These are phyloP conservation scores for Linderina pennispora DNA, from an alignment of 192 early-diverging fungal species.

Conservation along the genomic window DNA sequence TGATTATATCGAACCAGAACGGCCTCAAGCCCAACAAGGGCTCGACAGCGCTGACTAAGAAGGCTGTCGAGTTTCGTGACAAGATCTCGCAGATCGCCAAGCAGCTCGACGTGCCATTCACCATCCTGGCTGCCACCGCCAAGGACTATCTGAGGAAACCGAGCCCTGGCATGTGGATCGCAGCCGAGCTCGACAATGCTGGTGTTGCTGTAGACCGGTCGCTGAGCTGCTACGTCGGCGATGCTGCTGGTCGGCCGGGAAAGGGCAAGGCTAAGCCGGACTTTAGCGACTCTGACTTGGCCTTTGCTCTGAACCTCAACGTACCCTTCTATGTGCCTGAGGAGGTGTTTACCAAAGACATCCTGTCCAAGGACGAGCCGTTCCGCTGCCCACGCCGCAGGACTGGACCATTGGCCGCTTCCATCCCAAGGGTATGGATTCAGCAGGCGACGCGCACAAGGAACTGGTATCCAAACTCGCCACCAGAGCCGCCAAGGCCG, in stretches of 20 bases:
- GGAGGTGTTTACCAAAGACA: constrained; percentile 58
- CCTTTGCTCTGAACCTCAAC: constrained; percentile 71
- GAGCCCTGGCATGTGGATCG: constrained; percentile 34
- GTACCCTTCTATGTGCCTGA: constrained; percentile 81
- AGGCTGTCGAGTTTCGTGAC: constrained; percentile 33
- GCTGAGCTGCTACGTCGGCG: constrained; percentile 81
- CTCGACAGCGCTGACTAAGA: constrained; percentile 9
- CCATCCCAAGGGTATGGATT: constrained; percentile 1
- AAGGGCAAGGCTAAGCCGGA: constrained; percentile 68
- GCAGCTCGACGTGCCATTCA: constrained; percentile 65
- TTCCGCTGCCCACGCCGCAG: constrained; percentile 17
- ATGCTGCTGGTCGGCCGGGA: constrained; percentile 78
- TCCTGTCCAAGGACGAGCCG: constrained; percentile 11
- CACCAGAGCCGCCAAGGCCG: constrained; percentile 16
- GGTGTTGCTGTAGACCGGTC: constrained; percentile 43
- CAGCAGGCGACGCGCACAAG: not conserved
- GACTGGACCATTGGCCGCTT: constrained; percentile 7
- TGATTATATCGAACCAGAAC: constrained; percentile 32
- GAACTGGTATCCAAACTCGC: constrained; percentile 15
- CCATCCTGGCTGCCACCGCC: constrained; percentile 61
- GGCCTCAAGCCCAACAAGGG: constrained; percentile 13
- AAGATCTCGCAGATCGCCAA: constrained; percentile 74
- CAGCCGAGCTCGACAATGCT: constrained; percentile 26
- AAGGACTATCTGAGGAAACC: constrained; percentile 56
- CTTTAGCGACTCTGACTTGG: constrained; percentile 78